Conservation (phyloP, 2,329 filamentous ascomycete species). For the Mollisiaceae sp. region DNA sequence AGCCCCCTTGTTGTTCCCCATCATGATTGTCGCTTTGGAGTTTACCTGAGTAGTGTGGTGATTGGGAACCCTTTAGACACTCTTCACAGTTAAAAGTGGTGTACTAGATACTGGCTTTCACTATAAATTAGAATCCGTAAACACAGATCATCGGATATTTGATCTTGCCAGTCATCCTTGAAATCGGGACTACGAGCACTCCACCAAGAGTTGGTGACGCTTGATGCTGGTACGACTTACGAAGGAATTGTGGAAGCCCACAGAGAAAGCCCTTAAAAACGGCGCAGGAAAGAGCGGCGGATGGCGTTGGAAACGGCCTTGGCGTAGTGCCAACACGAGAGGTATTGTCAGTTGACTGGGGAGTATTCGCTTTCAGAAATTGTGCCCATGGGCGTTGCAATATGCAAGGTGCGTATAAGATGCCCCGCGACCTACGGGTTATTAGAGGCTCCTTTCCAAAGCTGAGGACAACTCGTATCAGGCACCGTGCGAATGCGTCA, state of each 20-base stretch:
- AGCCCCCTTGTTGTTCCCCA: neutral
- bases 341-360: no score
- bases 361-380: no score
- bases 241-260: neutral
- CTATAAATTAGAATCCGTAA: neutral
- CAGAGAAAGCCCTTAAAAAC: no score
- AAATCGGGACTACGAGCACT: neutral
- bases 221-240: neutral
- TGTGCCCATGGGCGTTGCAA: no score
- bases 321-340: no score
- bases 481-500: no score
- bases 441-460: no score
- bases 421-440: no score
- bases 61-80: neutral
- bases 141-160: neutral
- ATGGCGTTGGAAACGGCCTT: no score
- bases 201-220: neutral
- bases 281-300: no score
- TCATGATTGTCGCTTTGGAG: neutral
- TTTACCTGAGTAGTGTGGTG: neutral
- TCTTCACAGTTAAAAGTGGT: neutral
- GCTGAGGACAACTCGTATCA: no score
- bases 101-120: neutral
- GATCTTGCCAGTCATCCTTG: neutral
- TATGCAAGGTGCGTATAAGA: no score